Evolutionary conservation across 1,139 yeast species (phyloP), one percentile per base, ranked within the genome.

Genomic region (Debaryomyces fabryi): DNA sequence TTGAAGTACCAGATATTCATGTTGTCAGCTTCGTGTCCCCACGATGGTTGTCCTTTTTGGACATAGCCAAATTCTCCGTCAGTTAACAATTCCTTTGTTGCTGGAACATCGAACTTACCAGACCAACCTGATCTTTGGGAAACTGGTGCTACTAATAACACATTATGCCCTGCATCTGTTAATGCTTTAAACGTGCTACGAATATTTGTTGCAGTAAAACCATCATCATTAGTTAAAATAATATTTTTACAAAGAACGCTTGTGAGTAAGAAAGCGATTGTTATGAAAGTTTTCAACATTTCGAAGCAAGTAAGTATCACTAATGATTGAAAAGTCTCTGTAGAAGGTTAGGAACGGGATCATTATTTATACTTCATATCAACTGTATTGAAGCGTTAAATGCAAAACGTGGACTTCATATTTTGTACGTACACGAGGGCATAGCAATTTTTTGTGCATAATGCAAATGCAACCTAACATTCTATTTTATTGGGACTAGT

Each of bases 51-150:
- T 39, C 81, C 81, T 34, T 66, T 66, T 47, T 65, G 63, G 51
- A 68, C 73, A 58, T 76, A 74, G 49, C 56, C 60, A 53, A 74
- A 76, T 51, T 72, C 78, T 52, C 79, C 80, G 51, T 72, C 68
- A 30, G 70, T 63, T 50, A 67, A 62, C 60, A 79, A 72, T 20
- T 68, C 72, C 49, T 68, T 62, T 45, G 74, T 61, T 47, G 66
- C 54, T 34, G 86, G 81, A 50, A 78, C 60, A 47, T 67, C 71
- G 56, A 81, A 81, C 53, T 73, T 74, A 49, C 86, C 86, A 54
- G 82, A 79, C 65, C 71, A 79, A 6, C 86, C 86, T 3, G 85
- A 80, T 68, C 82, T 76, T 64, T 82, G 85, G 36, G 73, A 70
- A 18, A 74, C 83, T 37, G 86, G 85, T 21, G 86, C 85, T 47